Percentiles rank a stretch among this genome's conserved stretches.
Evolutionary conservation across 73 alveolate genomes (phyloP).

Genomic region (Stentor roeselii): DNA sequence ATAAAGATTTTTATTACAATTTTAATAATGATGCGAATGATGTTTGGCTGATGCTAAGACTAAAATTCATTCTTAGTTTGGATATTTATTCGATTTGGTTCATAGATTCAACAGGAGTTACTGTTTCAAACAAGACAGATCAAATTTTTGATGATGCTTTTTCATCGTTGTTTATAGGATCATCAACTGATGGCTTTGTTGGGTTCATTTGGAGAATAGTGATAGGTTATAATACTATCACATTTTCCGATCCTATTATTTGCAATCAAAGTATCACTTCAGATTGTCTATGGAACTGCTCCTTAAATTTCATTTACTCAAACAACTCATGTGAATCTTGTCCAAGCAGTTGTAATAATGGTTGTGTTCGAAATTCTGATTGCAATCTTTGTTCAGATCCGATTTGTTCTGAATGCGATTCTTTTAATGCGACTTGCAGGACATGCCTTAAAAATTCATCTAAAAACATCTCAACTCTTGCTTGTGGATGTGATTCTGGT

Average conservation of each 20-base stretch:
- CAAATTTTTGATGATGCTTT: background rate
- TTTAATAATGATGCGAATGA: too few species aligned
- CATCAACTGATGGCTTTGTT: background rate
- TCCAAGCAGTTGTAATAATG: background rate
- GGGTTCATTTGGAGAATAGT: background rate
- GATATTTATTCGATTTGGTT: background rate
- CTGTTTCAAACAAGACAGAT: background rate
- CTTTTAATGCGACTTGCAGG: background rate
- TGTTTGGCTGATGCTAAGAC: too few species aligned
- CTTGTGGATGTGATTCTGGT: too few species aligned
- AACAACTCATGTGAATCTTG: background rate
- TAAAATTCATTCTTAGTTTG: too few species aligned
- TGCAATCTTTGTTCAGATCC: background rate
- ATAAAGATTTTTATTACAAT: too few species aligned
- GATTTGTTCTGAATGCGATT: background rate
- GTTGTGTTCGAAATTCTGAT: background rate
- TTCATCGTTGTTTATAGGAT: background rate
- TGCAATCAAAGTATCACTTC: background rate
- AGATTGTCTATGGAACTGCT: background rate
- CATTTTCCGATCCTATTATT: background rate
- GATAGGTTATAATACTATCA: background rate
- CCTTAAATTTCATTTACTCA: background rate
- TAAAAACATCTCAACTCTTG: too few species aligned
- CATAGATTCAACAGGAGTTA: too few species aligned
- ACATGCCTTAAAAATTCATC: background rate